Percentiles rank a stretch among this genome's conserved stretches.
Evolutionary conservation across 805 yeast genomes (phyloP).

Genomic region (Huiozyma sinensis): DNA sequence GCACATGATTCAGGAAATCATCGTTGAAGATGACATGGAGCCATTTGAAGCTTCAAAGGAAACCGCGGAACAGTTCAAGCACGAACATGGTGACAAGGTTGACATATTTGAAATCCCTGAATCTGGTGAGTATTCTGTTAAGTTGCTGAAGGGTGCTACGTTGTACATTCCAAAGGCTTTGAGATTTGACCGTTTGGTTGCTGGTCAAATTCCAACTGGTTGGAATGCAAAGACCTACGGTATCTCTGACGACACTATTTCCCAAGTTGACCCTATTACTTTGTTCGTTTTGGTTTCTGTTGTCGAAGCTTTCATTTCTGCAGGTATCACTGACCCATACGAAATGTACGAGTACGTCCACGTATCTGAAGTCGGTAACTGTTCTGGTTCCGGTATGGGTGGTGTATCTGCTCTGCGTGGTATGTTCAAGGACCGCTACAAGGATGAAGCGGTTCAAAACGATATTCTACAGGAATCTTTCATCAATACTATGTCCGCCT

Average conservation of each 20-base stretch:
- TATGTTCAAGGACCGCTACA: constrained; percentile 92
- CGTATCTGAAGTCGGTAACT: constrained; percentile 97
- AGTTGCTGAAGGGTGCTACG: constrained; percentile 84
- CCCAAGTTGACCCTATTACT: constrained; percentile 95
- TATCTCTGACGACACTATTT: constrained; percentile 82
- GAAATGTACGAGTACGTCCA: constrained; percentile 98
- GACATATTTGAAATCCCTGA: constrained; percentile 84
- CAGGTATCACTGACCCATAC: constrained; percentile 97
- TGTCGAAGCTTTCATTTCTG: constrained; percentile 82
- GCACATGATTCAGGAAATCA: constrained; percentile 88
- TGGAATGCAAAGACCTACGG: constrained; percentile 96
- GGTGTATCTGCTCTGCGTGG: constrained; percentile 96
- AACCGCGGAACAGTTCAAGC: constrained; percentile 82
- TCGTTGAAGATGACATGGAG: constrained; percentile 92
- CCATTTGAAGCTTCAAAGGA: constrained; percentile 92
- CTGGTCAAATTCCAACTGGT: constrained; percentile 90
- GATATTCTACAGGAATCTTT: constrained; percentile 97
- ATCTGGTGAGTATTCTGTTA: constrained; percentile 86
- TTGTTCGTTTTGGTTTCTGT: constrained; percentile 87
- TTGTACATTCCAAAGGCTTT: constrained; percentile 76
- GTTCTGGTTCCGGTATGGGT: constrained; percentile 99
- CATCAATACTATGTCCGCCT: constrained; percentile 97
- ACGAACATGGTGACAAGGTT: constrained; percentile 87
- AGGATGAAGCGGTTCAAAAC: constrained; percentile 90
- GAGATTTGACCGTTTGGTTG: constrained; percentile 57